A percentile compares a stretch with the other conserved stretches of the same genome.
Evolutionary conservation across 768 basidiomycete species (phyloP).

Genomic region (Plicaturopsis crispa): DNA sequence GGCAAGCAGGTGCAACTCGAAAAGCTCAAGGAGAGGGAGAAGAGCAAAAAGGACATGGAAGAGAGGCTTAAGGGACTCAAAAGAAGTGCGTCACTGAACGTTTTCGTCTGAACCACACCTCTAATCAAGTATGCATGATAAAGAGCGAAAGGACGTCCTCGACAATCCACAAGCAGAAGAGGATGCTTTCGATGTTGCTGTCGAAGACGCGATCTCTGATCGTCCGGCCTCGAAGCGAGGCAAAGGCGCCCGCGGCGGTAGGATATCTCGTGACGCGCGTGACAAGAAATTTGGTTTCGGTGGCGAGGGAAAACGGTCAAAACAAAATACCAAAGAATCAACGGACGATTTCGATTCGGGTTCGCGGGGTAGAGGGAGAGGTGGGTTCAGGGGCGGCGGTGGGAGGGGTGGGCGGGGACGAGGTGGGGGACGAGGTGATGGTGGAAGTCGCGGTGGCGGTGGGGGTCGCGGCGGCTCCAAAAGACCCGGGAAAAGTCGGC

Average conservation of each 20-base stretch:
- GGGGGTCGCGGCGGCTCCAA: constrained; percentile 28
- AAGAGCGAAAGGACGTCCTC: constrained; percentile 81
- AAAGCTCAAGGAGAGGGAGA: constrained; percentile 85
- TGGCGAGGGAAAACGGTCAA: constrained; percentile 58
- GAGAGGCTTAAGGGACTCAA: constrained; percentile 83
- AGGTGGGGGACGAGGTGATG: constrained; percentile 18
- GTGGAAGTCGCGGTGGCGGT: constrained; percentile 17
- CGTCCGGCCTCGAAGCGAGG: constrained; percentile 56
- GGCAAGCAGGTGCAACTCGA: constrained; percentile 97
- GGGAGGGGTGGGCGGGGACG: constrained; percentile 20
- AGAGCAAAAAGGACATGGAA: constrained; percentile 86
- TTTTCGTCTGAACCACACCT: neutral
- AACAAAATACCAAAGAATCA: constrained; percentile 76
- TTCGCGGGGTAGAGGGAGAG: constrained; percentile 19
- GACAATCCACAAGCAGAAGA: constrained; percentile 55
- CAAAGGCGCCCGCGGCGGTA: constrained; percentile 18
- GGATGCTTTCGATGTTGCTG: constrained; percentile 80
- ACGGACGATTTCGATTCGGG: constrained; percentile 63
- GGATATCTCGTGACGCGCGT: constrained; percentile 51
- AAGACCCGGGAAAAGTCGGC: constrained; percentile 53
- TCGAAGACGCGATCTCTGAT: constrained; percentile 83
- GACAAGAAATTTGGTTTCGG: constrained; percentile 83
- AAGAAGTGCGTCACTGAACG: constrained; percentile 54
- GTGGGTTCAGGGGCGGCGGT: constrained; percentile 21
- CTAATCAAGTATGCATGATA: constrained; percentile 2